A percentile compares a stretch with the other conserved stretches of the same genome.
These are phyloP conservation scores for Ophiocordyceps robertsii DNA, from an alignment of 2,329 filamentous ascomycete genomes.

Conservation along the genomic window DNA sequence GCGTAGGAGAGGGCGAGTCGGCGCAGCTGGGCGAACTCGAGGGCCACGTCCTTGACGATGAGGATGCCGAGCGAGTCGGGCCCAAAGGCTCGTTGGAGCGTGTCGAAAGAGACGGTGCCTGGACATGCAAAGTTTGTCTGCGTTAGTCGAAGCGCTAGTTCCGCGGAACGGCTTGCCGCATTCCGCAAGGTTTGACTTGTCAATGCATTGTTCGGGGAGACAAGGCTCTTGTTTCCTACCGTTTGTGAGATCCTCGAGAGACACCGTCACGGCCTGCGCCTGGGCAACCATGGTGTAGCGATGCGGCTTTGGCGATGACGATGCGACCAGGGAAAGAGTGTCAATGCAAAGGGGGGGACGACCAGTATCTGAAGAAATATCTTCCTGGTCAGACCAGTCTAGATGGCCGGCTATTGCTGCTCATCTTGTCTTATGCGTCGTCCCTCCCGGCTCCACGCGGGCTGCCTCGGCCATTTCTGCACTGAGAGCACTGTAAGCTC, in stretches of 20 bases:
- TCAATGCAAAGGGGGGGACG: background rate
- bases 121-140: background rate
- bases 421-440: too few species aligned
- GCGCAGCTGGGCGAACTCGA: conserved; percentile 58
- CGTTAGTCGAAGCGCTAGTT: background rate
- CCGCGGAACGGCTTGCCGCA: too few species aligned
- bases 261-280: conserved; percentile 46
- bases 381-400: background rate
- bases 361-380: background rate
- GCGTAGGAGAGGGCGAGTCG: conserved; percentile 69
- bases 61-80: conserved; percentile 85
- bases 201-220: background rate
- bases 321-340: background rate
- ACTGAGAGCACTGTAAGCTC: background rate
- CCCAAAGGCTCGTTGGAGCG: conserved; percentile 71
- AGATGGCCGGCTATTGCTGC: too few species aligned
- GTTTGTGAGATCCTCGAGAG: conserved; percentile 44
- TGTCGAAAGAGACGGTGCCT: conserved; percentile 56
- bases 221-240: conserved; percentile 24
- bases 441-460: background rate
- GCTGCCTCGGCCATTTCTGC: background rate
- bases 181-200: too few species aligned
- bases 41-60: conserved; percentile 74
- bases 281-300: conserved; percentile 26
- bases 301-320: background rate